These are phyloP conservation scores for Excoecaria cochinchinensis DNA, from an alignment of 345 rosid species.

Conservation along the genomic window DNA sequence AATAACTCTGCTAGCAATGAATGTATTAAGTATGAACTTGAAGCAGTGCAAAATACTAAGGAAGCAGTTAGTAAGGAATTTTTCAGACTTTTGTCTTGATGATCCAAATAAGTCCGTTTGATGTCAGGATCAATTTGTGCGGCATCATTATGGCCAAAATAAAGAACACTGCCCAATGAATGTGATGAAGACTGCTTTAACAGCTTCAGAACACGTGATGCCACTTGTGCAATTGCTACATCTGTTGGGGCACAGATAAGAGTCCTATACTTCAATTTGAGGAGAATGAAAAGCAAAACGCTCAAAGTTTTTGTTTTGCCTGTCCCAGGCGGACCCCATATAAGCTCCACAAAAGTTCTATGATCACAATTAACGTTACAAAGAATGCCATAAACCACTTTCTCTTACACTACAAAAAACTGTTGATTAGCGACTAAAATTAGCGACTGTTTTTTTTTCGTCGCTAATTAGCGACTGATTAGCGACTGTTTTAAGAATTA, in stretches of 20 bases:
- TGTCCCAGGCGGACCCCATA: constrained; percentile 35
- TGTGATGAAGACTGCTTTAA: neutral
- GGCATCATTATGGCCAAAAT: constrained; percentile 21
- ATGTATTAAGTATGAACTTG: neutral
- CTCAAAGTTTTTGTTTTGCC: constrained; percentile 29
- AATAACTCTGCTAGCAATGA: neutral
- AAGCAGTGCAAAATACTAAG: constrained; percentile 16
- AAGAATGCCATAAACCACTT: constrained; percentile 21
- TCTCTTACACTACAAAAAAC: too few species aligned
- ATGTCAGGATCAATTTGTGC: constrained; percentile 12
- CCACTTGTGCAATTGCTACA: constrained; percentile 25
- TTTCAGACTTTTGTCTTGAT: constrained; percentile 17
- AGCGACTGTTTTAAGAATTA: too few species aligned
- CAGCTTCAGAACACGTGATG: constrained; percentile 26
- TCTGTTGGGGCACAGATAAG: constrained; percentile 29
- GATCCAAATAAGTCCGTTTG: constrained; percentile 28
- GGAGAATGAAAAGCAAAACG: constrained; percentile 14
- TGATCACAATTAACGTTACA: constrained; percentile 7
- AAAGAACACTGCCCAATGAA: constrained; percentile 27
- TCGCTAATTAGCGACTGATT: too few species aligned
- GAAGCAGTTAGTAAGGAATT: constrained; percentile 1
- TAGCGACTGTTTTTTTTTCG: too few species aligned
- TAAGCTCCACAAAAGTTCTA: constrained; percentile 12
- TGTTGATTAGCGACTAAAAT: too few species aligned
- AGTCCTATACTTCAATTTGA: constrained; percentile 24